Evolutionary conservation across 208 protist species (phyloP), one percentile per base, ranked within the genome.

Genomic region (Kentomonas sorsogonicus): DNA sequence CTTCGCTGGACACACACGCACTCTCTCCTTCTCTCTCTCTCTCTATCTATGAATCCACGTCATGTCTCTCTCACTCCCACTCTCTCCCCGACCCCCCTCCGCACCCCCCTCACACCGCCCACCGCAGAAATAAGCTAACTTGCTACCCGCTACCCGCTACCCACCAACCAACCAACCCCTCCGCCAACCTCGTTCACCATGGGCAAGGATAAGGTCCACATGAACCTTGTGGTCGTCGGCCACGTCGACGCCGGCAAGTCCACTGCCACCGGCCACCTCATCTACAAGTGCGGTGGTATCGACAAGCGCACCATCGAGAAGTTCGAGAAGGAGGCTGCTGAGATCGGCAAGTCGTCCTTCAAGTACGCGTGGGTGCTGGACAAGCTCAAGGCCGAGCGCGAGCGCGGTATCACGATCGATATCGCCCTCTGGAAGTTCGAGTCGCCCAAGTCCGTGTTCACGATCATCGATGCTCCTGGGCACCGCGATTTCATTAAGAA

Each of bases 401-500:
- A 95, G 47, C 81, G 89, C 54, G 93, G 90, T 69, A 96, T 93
- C 61, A 96, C 91, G 23, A 96, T 96, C 60, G 90, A 97, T 67
- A 91, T 95, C 70, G 77, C 89, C 29, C 72, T 91, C 23, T 89
- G 83, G 74, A 89, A 93, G 56, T 97, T 97, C 55, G 73, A 90
- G 66, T 93, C 93, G 16, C 76, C 72, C 43, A 95, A 84, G 74
- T 91, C 69, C 53, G 57, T 85, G 39, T 94, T 87, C 69, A 96
- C 93, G 40, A 94, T 97, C 66, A 90, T 97, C 57, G 93, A 97
- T 72, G 91, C 87, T 43, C 93, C 93, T 47, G 93, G 93, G n/a
- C 93, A 97, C 72, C 73, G 80, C 64, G 88, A 92, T 53, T 96
- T 94, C 81, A 94, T 97, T 59, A 91, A 93, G 78, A 93, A 96